Evolutionary conservation across 495 filamentous ascomycete species (phyloP), one percentile per base, ranked within the genome.

Genomic region (Daldinia loculata): DNA sequence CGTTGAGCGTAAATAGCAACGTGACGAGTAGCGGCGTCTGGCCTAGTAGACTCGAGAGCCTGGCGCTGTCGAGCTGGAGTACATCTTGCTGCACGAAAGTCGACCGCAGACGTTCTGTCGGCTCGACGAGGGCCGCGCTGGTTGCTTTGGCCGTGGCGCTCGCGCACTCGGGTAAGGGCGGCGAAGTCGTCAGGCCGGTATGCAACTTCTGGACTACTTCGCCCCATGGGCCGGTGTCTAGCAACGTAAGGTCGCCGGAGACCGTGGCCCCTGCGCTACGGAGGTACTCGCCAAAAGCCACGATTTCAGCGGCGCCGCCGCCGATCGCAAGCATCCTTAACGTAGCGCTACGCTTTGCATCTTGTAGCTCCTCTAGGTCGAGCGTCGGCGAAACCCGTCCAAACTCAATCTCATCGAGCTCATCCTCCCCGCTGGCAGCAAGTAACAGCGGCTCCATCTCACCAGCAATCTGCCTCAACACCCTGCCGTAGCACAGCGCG

Each of bases 1-100:
- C 95, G 78, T 98, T 98, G n/a, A 98, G 87, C 0, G 94, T 97
- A 84, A 98, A 98, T 79, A 98, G 89, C 0, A 98, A 79, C 0
- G 95, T 97, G 4, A 95, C 83, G 0, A 98, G 83, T 3, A 79
- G 69, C 51, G 79, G 85, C 57, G 66, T 24, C 22, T 26, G 53
- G 4, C 53, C 29, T 6, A 29, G 29, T n/a, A 19, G 51, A 3
- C 0, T 72, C 74, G 2, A 89, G 61, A 88, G 43, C 9, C 72
- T 56, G 11, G 17, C 0, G 72, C 50, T 4, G 92, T 76, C 0
- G 0, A 89, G 67, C 5, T 77, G 63, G 1, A 98, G 85, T 17
- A 93, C 80, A 76, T 97, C 91, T 6, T 82, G 71, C 60, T 88
- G 87, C 15, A 80, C 66, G 75, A 94, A 94, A 0, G 67, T 70